A percentile compares a stretch with the other conserved stretches of the same genome.
Conservation (phyloP, 2,329 filamentous ascomycete genomes). For the Bipolaris cookei region DNA sequence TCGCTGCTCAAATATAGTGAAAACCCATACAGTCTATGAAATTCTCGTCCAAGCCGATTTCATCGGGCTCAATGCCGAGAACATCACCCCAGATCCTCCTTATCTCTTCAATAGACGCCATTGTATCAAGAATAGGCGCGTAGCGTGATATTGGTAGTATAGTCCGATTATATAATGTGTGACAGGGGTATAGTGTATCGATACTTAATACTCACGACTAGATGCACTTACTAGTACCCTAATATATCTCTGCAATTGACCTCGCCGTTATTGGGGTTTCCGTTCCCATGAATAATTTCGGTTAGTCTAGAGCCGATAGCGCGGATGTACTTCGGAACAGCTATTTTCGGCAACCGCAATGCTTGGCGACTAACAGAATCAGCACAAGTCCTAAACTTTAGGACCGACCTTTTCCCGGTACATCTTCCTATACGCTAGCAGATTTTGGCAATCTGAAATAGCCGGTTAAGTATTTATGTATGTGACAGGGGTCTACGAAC, state of each 20-base stretch:
- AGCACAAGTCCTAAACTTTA: not conserved
- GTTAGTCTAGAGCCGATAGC: not conserved
- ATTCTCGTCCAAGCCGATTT: not conserved
- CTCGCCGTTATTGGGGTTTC: no score
- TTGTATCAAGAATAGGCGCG: not conserved
- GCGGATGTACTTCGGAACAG: not conserved
- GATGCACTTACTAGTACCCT: not conserved
- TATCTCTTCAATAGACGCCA: not conserved
- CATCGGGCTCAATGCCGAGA: not conserved
- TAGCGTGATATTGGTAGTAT: no score
- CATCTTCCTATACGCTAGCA: not conserved
- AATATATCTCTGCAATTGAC: not conserved
- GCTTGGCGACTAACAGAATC: not conserved
- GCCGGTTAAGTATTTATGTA: not conserved
- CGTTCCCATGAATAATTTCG: not conserved
- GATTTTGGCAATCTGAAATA: not conserved
- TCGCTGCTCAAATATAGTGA: not conserved
- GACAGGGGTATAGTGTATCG: not conserved
- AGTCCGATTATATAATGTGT: not conserved
- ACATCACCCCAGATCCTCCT: not conserved
- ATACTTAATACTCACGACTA: not conserved
- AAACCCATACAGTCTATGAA: not conserved
- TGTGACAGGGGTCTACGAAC: not conserved
- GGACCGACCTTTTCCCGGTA: not conserved
- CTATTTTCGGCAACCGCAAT: not conserved